Conservation (phyloP, 495 filamentous ascomycete genomes). For the Pyrenula aspistea region DNA sequence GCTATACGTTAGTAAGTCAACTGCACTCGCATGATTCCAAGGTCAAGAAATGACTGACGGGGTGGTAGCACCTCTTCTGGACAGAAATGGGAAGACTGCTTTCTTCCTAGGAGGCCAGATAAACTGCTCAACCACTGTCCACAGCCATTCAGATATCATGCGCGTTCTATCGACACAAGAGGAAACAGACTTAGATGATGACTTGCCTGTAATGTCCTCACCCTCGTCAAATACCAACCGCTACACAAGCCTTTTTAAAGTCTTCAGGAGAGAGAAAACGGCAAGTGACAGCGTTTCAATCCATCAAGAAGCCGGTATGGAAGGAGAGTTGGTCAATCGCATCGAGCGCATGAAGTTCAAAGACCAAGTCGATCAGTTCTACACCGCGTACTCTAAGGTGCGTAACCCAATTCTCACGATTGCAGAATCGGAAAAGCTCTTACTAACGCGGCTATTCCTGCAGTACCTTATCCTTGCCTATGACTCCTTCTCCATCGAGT, state of each 20-base stretch:
- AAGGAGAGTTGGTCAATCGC: conserved; percentile 20
- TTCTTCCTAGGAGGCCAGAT: conserved; percentile 45
- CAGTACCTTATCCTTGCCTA: conserved; percentile 26
- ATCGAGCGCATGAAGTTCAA: conserved; percentile 25
- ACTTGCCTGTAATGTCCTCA: background rate
- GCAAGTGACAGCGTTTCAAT: conserved; percentile 8
- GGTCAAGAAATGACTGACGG: background rate
- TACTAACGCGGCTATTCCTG: no score
- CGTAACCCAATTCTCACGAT: no score
- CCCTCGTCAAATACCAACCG: conserved; percentile 1
- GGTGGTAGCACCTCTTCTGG: conserved; percentile 28
- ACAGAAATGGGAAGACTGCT: conserved; percentile 24
- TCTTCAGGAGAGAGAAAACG: conserved; percentile 15
- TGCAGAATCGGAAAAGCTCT: no score
- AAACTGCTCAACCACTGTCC: conserved; percentile 40
- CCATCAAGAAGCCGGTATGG: conserved; percentile 22
- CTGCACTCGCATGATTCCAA: background rate
- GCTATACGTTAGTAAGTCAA: conserved; percentile 25
- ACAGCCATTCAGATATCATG: conserved; percentile 33
- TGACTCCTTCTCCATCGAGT: conserved; percentile 15
- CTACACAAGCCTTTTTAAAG: conserved; percentile 16
- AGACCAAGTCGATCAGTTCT: conserved; percentile 26
- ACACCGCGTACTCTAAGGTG: conserved; percentile 39
- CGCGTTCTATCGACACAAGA: conserved; percentile 26
- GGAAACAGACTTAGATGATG: conserved; percentile 9